Evolutionary conservation across 148 eudicot species (phyloP), one percentile per base, ranked within the genome.

Genomic region (Vaccinium darrowii): DNA sequence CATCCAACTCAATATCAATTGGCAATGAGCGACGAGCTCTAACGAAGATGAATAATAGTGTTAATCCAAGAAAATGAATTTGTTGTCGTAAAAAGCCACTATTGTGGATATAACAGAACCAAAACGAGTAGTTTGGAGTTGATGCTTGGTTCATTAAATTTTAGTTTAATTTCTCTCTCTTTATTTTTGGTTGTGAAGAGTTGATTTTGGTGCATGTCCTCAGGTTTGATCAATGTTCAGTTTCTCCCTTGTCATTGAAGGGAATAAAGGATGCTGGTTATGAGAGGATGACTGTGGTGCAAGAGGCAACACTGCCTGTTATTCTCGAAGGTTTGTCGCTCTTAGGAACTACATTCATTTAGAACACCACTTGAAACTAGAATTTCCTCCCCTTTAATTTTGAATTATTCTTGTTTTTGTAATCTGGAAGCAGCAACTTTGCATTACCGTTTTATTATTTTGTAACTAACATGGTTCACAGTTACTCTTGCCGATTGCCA

Each of bases 231-330:
- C 93, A 94, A 83, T 95, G 98, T 84, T 79, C 92, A 21, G 69
- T 97, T 81, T 97, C 98, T 16, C 91, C 93, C 12, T 86, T 87
- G 82, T 91, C 98, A 3, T 82, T 97, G 65, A 97, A 93, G 91
- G 99, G 91, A 85, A 89, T 94, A 72, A 94, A 88, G 86, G 98
- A 94, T 91, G 98, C 90, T 84, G 99, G 99, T 39, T 97, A 94
- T 86, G 98, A 95, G 87, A 95, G 88, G 88, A 91, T 97, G 98
- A 97, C 99, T 81, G 86, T 94, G 89, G 99, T 97, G 39, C 99
- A 97, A 86, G 99, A 91, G 87, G 99, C 99, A 81, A 97, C 98
- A 36, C 93, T 97, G 73, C 99, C 99, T 75, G 79, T 92, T 83
- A 97, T 97, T 91, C 90, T 97, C 15, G 88, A 93, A 93, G 98